Evolutionary conservation across 2,329 filamentous ascomycete species (phyloP).

Genomic region (Botrytis pseudocinerea): DNA sequence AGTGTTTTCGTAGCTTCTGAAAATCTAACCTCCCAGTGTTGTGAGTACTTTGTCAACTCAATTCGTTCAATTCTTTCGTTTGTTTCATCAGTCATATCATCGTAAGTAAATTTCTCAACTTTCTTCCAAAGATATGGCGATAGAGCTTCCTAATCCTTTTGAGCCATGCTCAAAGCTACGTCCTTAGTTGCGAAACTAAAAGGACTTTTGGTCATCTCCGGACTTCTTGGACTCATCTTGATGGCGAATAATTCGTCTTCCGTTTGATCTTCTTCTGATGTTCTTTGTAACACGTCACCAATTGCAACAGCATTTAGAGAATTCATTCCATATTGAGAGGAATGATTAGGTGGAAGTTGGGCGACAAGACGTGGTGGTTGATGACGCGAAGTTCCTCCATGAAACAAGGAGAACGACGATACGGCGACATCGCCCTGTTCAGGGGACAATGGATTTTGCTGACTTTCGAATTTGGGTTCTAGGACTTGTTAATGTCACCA

Average conservation of each 20-base stretch:
- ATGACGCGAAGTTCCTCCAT: conserved; percentile 47
- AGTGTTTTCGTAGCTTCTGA: conserved; percentile 8
- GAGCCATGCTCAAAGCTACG: conserved; percentile 36
- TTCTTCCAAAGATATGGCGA: neutral
- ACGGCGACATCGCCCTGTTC: conserved; percentile 64
- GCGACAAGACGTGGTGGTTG: conserved; percentile 42
- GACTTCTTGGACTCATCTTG: conserved; percentile 81
- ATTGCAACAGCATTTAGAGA: conserved; percentile 44
- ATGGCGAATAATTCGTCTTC: conserved; percentile 86
- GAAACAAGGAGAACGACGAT: conserved; percentile 62
- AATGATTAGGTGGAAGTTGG: conserved; percentile 36
- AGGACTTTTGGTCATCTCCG: conserved; percentile 81
- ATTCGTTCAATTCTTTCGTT: conserved; percentile 8
- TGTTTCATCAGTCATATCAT: conserved; percentile 15
- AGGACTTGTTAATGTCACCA: conserved; percentile 30
- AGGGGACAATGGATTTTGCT: conserved; percentile 53
- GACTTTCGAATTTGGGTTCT: conserved; percentile 31
- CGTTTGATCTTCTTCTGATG: conserved; percentile 48
- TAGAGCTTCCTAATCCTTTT: neutral
- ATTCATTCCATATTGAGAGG: conserved; percentile 29
- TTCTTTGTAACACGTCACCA: conserved; percentile 39
- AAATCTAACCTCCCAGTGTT: conserved; percentile 14
- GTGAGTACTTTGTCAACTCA: neutral
- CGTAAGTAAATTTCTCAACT: neutral
- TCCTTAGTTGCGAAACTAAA: conserved; percentile 57